Percentiles rank a stretch among this genome's conserved stretches.
These are phyloP conservation scores for Mariannaea sp. DNA, from an alignment of 2,329 filamentous ascomycete genomes.

Conservation along the genomic window DNA sequence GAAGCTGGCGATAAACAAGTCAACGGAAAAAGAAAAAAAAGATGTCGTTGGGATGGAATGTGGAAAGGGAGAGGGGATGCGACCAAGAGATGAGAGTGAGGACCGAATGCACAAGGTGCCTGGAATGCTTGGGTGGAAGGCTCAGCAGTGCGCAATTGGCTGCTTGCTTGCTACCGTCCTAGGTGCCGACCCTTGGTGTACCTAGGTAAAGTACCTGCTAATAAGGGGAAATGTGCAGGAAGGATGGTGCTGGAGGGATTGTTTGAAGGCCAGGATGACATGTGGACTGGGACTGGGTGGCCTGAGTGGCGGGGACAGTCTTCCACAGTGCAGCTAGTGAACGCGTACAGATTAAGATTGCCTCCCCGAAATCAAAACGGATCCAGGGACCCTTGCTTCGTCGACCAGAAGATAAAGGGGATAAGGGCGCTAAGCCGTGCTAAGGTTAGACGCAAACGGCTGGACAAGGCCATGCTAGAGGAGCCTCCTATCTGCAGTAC, in stretches of 20 bases:
- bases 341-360: background rate
- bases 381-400: background rate
- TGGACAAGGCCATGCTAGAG: background rate
- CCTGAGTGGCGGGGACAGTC: constrained; percentile 1
- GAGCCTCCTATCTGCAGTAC: too few relatives aligned
- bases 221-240: too few relatives aligned
- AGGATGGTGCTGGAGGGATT: background rate
- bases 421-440: background rate
- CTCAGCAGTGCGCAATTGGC: background rate
- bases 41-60: constrained; percentile 19
- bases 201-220: too few relatives aligned
- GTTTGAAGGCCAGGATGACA: background rate
- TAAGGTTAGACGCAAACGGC: background rate
- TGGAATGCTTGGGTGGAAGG: background rate
- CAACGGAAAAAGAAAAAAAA: constrained; percentile 14
- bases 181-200: background rate
- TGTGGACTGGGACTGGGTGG: constrained; percentile 8
- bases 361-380: background rate
- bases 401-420: background rate
- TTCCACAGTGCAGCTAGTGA: background rate
- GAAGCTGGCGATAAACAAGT: constrained; percentile 10
- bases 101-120: background rate
- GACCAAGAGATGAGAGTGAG: background rate
- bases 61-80: constrained; percentile 20
- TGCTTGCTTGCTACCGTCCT: background rate